Evolutionary conservation across 1,284 basidiomycete species (phyloP), one percentile per base, ranked within the genome.

Genomic region (Bondarzewia mesenterica): DNA sequence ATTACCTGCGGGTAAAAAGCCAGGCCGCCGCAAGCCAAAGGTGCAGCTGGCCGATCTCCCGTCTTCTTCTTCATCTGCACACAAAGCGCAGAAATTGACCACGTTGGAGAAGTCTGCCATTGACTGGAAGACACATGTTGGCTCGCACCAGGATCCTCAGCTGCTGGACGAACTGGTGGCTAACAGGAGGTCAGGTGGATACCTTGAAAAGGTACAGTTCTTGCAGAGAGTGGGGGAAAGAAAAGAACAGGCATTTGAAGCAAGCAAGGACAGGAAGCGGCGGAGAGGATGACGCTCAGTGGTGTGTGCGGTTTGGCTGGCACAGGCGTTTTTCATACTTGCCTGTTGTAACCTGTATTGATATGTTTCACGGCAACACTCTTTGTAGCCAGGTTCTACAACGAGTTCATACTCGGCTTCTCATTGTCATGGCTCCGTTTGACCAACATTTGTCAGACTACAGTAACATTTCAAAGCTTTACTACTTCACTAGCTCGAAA

Each of bases 71-170:
- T 50, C 67, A 15, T 65, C 52, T 44, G 58, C 55, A 27, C 64
- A 63, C 23, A 85, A 82, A 58, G 70, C 78, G 0, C 86, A 82
- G 62, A 89, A 86, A 63, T 70, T 92, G 5, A 82, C 83, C 10
- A 90, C 87, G 20, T 69, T 91, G 7, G 85, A 89, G 55, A 91
- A 89, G 61, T 89, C 85, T 0, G 78, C 82, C 10, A 79, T 91
- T 74, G 89, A 91, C 60, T 92, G 89, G 89, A 71, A 73, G 29
- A 63, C 78, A 1, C 84, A 90, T 58, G 63, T 86, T n/a, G 61
- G 70, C 20, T 55, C 71, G 0, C 67, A 74, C 49, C 61, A 67
- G 20, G 63, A 63, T 7, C 56, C 67, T 0, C 68, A 66, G 2
- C 59, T 82, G 10, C 73, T 76, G 51, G 82, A 89, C 54, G 83